Base-by-base conservation (phyloP, 768 basidiomycete genomes). In the Mycena polygramma region DNA sequence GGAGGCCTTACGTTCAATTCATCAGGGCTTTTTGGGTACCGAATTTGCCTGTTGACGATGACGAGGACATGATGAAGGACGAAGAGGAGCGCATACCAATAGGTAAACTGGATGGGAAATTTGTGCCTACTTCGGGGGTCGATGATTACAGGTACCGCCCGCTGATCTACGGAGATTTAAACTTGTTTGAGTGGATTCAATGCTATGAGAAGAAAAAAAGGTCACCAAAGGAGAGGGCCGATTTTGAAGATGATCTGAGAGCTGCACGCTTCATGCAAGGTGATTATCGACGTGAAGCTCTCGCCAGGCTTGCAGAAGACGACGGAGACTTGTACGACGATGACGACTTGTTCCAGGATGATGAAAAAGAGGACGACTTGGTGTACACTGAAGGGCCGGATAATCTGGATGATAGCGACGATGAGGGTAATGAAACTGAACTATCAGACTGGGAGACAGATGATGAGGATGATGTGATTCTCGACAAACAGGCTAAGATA, bases 121-220 rank as follows among this genome's bases (percentile, higher is more conserved):
- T 55, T 20, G 74, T 79, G 35, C 52, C 66, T 61, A 54, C 72
- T 15, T 81, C 30, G 75, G 79, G 72, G 46, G 11, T 76, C 63
- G 37, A 75, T 74, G 71, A 76, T 63, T 73, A 73, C 71, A 71
- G 75, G 0, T 77, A 74, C 57, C 45, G 75, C 0, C 74, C 69
- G 4, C 7, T 35, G 13, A 48, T 59, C 11, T 71, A 71, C 17
- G 46, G 69, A 1, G 10, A 66, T 57, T 46, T 75, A 7, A 55
- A 9, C 24, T 53, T 78, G 24, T 76, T 75, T 67, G 73, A 76
- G n/a, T 78, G 71, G 72, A 52, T 77, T 19, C 51, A 68, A 35
- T 46, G 53, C 39, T 55, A 30, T 35, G 24, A 59, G 2, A 58
- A 57, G 26, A 60, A 49, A 26, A 4, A 9, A 43, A n/a, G 77